Percentiles rank a stretch among this genome's conserved stretches.
phyloP scores from a whole-genome alignment of 768 basidiomycete genomes.

The Mrakia blollopis region DNA sequence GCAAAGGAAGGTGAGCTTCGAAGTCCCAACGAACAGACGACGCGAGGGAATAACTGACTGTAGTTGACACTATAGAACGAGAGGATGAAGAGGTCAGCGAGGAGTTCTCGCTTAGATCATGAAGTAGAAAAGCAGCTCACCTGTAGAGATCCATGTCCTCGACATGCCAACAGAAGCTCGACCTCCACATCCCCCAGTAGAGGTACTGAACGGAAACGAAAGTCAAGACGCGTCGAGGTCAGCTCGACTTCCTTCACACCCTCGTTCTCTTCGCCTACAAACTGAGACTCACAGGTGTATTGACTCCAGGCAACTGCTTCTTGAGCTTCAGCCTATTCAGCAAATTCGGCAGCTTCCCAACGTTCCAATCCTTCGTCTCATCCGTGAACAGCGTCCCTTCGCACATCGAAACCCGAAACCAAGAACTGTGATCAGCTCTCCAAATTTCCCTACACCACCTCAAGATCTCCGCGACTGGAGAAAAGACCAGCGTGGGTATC shows the following conservation, averaged over 20 bases:
- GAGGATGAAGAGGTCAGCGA: neutral
- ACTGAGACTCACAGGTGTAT: constrained; percentile 65
- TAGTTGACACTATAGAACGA: constrained; percentile 67
- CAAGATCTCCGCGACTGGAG: no score
- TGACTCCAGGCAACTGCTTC: constrained; percentile 84
- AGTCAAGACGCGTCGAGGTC: neutral
- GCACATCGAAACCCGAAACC: constrained; percentile 48
- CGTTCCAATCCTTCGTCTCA: constrained; percentile 81
- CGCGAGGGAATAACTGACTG: constrained; percentile 41
- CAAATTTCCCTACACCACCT: no score
- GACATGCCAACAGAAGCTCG: constrained; percentile 98
- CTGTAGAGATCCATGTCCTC: constrained; percentile 99
- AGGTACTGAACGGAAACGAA: constrained; percentile 13
- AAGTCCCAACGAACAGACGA: neutral
- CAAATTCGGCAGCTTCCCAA: constrained; percentile 81
- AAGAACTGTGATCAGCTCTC: constrained; percentile 53
- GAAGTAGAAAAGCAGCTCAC: neutral
- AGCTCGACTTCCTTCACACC: neutral
- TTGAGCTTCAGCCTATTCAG: constrained; percentile 66
- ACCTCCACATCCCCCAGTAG: constrained; percentile 85
- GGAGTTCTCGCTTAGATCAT: no score
- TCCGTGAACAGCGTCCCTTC: constrained; percentile 55
- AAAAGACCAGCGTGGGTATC: neutral
- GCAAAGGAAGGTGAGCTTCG: neutral
- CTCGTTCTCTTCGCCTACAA: no score